These are phyloP conservation scores for Myxozyma monticola DNA, from an alignment of 805 yeast species.

Conservation along the genomic window DNA sequence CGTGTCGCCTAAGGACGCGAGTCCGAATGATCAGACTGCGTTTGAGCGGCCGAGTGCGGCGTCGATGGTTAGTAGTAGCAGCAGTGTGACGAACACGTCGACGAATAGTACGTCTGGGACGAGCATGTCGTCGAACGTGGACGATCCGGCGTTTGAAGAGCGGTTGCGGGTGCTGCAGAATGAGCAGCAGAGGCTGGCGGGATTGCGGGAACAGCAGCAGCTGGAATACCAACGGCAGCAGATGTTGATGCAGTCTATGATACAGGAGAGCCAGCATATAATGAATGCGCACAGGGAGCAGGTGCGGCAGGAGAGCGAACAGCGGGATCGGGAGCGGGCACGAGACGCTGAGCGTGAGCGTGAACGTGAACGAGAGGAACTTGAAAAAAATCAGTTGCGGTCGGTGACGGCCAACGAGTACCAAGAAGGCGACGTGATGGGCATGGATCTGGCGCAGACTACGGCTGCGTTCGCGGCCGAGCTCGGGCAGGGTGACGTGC, in stretches of 20 bases:
- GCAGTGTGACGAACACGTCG: too few relatives aligned
- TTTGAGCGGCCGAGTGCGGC: too few relatives aligned
- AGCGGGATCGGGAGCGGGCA: background rate
- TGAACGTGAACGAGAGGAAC: background rate
- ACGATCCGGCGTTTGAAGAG: background rate
- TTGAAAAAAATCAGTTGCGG: background rate
- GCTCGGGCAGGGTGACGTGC: background rate
- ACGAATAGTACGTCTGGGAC: too few relatives aligned
- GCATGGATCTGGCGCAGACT: background rate
- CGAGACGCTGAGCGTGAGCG: background rate
- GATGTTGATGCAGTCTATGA: background rate
- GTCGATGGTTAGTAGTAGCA: too few relatives aligned
- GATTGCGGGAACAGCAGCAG: background rate
- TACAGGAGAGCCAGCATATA: background rate
- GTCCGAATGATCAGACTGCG: too few relatives aligned
- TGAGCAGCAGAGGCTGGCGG: background rate
- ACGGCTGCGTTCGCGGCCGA: background rate
- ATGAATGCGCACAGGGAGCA: too few relatives aligned
- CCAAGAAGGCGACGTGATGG: background rate
- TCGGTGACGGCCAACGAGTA: background rate
- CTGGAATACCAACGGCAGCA: background rate
- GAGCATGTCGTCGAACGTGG: too few relatives aligned
- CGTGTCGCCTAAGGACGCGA: too few relatives aligned
- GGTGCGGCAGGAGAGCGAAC: background rate
- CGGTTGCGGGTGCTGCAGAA: background rate